Evolutionary conservation across 306 rosid species (phyloP).

Genomic region (Luffa aegyptiaca): DNA sequence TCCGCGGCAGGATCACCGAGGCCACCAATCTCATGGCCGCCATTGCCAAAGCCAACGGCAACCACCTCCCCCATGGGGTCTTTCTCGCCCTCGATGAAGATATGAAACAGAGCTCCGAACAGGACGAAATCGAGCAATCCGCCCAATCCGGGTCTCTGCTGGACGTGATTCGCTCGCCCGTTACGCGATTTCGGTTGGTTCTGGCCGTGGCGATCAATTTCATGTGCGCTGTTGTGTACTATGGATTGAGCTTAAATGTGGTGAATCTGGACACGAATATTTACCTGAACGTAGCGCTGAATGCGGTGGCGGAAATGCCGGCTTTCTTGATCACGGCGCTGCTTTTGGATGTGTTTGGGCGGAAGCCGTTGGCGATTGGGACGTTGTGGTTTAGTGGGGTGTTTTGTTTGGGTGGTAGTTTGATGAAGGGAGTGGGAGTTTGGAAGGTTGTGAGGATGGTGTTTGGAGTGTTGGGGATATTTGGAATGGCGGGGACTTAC

Average conservation of each 20-base stretch:
- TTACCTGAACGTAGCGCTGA: slow-evolving; percentile 53
- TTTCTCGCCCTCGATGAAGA: slow-evolving; percentile 55
- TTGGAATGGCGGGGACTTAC: slow-evolving; percentile 89
- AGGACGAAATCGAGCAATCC: slow-evolving; percentile 7
- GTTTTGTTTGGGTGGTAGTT: slow-evolving; percentile 53
- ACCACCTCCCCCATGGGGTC: slow-evolving; percentile 40
- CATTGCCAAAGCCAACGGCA: slow-evolving; percentile 50
- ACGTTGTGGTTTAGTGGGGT: slow-evolving; percentile 78
- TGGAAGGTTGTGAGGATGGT: slow-evolving; percentile 51
- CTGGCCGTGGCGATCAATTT: slow-evolving; percentile 55
- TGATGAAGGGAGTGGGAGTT: slow-evolving; percentile 23
- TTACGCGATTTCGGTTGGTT: slow-evolving; percentile 47
- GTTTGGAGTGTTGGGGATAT: slow-evolving; percentile 70
- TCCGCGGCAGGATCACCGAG: slow-evolving; percentile 45
- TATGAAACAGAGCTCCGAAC: background rate
- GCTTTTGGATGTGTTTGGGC: slow-evolving; percentile 46
- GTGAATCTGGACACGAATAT: slow-evolving; percentile 52
- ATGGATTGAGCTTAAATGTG: slow-evolving; percentile 68
- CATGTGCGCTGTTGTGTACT: slow-evolving; percentile 60
- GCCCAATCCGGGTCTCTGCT: slow-evolving; percentile 40
- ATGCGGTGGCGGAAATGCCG: slow-evolving; percentile 84
- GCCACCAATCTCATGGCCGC: slow-evolving; percentile 56
- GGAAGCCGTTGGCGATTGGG: slow-evolving; percentile 51
- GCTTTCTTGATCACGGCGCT: slow-evolving; percentile 65
- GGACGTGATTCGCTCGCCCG: slow-evolving; percentile 47